Percentiles rank a stretch among this genome's conserved stretches.
phyloP scores from a whole-genome alignment of 108 stramenopile species.

The Cyclotella kingstonii region DNA sequence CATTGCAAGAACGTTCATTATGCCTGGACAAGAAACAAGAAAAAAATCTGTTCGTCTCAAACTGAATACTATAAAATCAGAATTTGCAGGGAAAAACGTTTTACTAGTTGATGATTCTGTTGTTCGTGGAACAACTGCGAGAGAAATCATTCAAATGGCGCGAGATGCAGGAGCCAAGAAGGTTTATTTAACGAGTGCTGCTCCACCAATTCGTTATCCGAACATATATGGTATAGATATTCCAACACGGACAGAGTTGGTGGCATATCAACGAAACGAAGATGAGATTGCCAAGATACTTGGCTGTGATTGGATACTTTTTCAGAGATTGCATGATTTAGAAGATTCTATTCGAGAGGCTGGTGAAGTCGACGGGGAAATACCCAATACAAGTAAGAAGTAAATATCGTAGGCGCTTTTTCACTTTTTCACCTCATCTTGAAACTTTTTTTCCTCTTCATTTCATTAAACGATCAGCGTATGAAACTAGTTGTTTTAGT shows the following conservation, averaged over 20 bases:
- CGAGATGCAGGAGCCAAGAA: conserved; percentile 97
- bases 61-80: conserved; percentile 95
- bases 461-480: conserved; percentile 45
- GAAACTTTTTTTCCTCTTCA: not conserved
- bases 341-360: conserved; percentile 64
- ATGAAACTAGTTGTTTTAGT: conserved; percentile 96
- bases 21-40: conserved; percentile 96
- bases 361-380: conserved; percentile 28
- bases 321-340: conserved; percentile 46
- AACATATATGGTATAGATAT: conserved; percentile 99
- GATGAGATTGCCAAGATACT: conserved; percentile 85
- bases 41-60: conserved; percentile 98
- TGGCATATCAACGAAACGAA: conserved; percentile 89
- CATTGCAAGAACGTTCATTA: conserved; percentile 99
- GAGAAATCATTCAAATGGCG: conserved; percentile 97
- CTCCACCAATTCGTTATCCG: conserved; percentile 97
- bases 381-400: conserved; percentile 8
- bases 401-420: not conserved
- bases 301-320: conserved; percentile 93
- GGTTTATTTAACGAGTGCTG: conserved; percentile 93
- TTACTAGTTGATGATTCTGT: conserved; percentile 97
- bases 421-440: not conserved
- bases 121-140: conserved; percentile 96
- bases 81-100: conserved; percentile 89
- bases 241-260: conserved; percentile 92